A percentile compares a stretch with the other conserved stretches of the same genome.
Conservation (phyloP, 768 basidiomycete species). For the Tylopilus intermedius region DNA sequence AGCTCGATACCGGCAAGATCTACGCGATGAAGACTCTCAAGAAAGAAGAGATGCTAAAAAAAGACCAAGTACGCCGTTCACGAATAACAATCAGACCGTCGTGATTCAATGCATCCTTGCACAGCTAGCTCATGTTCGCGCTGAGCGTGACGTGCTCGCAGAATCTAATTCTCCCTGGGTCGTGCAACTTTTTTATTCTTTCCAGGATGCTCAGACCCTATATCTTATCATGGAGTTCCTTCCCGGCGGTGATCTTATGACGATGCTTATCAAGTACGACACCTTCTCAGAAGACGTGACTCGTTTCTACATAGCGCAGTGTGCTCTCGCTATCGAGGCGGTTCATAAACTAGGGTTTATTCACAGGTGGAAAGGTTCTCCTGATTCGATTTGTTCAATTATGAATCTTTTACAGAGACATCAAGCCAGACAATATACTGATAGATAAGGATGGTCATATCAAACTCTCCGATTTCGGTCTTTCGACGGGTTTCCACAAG, state of each 20-base stretch:
- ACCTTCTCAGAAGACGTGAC: conserved; percentile 98
- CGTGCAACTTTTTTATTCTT: conserved; percentile 96
- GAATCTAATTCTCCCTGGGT: conserved; percentile 96
- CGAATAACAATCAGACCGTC: neutral
- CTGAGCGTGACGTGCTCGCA: conserved; percentile 93
- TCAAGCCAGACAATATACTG: conserved; percentile 95
- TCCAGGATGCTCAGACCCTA: conserved; percentile 87
- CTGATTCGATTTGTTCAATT: neutral
- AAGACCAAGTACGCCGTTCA: conserved; percentile 73
- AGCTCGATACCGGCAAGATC: conserved; percentile 94
- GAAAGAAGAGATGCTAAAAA: conserved; percentile 99
- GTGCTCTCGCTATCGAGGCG: conserved; percentile 94
- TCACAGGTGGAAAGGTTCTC: conserved; percentile 60
- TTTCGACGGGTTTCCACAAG: conserved; percentile 99
- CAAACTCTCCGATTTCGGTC: conserved; percentile 97
- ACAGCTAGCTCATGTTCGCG: conserved; percentile 95
- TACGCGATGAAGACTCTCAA: conserved; percentile 98
- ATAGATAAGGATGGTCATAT: conserved; percentile 93
- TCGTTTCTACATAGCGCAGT: conserved; percentile 98
- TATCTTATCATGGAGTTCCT: conserved; percentile 99
- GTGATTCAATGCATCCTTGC: neutral
- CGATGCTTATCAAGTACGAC: conserved; percentile 99
- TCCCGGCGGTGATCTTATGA: conserved; percentile 98
- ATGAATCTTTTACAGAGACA: conserved; percentile 57
- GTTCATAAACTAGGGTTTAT: conserved; percentile 97